A percentile compares a stretch with the other conserved stretches of the same genome.
Conservation (phyloP, 1,284 basidiomycete species). For the Phlebopus sp. region DNA sequence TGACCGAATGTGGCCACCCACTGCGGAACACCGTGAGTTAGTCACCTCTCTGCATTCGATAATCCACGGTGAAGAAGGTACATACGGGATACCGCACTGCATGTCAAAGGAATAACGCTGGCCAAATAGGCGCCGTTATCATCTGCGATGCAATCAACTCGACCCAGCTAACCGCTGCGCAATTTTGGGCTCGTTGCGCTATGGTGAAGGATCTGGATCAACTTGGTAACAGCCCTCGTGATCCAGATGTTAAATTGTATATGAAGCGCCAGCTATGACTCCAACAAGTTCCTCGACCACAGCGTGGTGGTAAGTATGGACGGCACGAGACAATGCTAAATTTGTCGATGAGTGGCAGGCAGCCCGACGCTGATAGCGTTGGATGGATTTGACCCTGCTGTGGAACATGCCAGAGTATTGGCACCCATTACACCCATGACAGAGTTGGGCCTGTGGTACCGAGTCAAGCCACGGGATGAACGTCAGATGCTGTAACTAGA, state of each 20-base stretch:
- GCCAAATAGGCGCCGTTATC: too few species aligned
- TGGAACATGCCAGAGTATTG: background rate
- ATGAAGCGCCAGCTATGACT: background rate
- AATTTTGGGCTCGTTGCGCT: background rate
- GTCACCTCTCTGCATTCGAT: background rate
- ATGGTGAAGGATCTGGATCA: background rate
- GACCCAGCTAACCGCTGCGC: too few species aligned
- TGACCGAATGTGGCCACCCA: background rate
- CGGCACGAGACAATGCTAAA: constrained; percentile 10
- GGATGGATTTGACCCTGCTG: constrained; percentile 5
- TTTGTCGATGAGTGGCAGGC: constrained; percentile 12
- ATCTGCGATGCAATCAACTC: too few species aligned
- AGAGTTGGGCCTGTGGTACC: too few species aligned
- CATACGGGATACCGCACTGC: too few species aligned
- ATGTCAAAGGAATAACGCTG: too few species aligned
- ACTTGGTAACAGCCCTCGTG: background rate
- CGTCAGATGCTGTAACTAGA: too few species aligned
- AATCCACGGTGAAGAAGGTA: background rate
- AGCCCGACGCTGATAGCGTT: constrained; percentile 3
- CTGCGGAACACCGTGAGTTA: background rate
- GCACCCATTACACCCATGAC: background rate
- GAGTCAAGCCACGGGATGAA: too few species aligned
- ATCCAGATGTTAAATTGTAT: constrained; percentile 9
- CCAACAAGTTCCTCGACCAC: constrained; percentile 1
- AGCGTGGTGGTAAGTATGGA: constrained; percentile 11